Conservation (phyloP, 495 filamentous ascomycete species). For the Daldinia loculata region DNA sequence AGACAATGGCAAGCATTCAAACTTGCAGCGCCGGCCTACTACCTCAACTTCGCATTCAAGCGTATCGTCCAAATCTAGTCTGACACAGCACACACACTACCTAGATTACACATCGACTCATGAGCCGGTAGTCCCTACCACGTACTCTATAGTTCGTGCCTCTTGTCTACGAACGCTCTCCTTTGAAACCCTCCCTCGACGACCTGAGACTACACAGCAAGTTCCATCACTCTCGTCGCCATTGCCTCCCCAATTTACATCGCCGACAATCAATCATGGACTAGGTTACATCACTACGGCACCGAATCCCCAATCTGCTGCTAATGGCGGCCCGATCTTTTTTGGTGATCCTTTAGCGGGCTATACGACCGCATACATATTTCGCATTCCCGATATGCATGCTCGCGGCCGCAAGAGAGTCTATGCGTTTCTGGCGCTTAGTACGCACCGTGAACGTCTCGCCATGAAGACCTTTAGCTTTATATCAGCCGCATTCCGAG, state of each 20-base stretch:
- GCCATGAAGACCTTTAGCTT: conserved; percentile 79
- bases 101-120: conserved; percentile 88
- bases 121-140: conserved; percentile 74
- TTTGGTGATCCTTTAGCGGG: conserved; percentile 85
- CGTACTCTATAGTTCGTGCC: conserved; percentile 85
- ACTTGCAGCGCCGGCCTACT: conserved; percentile 36
- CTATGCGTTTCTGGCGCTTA: conserved; percentile 87
- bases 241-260: conserved; percentile 41
- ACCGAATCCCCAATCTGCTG: conserved; percentile 48
- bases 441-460: conserved; percentile 72
- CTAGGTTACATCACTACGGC: conserved; percentile 47
- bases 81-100: conserved; percentile 80
- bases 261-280: conserved; percentile 45
- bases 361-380: conserved; percentile 92
- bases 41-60: conserved; percentile 56
- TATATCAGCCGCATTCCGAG: conserved; percentile 77
- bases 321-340: conserved; percentile 75
- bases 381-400: conserved; percentile 86
- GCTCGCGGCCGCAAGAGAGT: conserved; percentile 85
- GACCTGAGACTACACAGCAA: conserved; percentile 49
- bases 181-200: conserved; percentile 82
- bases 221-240: conserved; percentile 31
- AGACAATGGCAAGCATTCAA: conserved; percentile 15
- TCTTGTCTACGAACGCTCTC: conserved; percentile 88
- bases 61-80: conserved; percentile 52